Evolutionary conservation across 2,329 filamentous ascomycete species (phyloP), one percentile per base, ranked within the genome.

Genomic region (Aspergillus pseudoglaucus): DNA sequence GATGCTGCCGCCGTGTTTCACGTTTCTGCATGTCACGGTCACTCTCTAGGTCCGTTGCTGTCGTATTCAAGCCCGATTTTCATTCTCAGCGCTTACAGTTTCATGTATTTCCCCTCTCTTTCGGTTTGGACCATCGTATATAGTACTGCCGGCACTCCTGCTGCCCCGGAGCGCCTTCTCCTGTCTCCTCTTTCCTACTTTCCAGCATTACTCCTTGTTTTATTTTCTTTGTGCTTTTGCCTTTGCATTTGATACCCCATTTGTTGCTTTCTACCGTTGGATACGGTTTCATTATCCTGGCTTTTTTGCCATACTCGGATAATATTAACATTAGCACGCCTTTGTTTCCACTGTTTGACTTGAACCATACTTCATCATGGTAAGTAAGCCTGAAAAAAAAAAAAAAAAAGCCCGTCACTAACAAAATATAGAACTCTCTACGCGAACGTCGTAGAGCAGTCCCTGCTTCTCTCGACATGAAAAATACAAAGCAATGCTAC

Each of bases 1-100:
- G 40, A 42, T 42, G 46, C 47, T 50, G 38, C 47, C 48, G 43
- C 54, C 47, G 48, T 41, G 52, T 54, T 56, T 54, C 50, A 56
- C 44, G 45, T 53, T 51, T 47, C 48, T 53, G 50, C 54, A 53
- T 42, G 41, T 44, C 46, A 52, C 48, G 30, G 48, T 42, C 22
- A 22, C 27, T 47, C 27, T 41, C 33, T 22, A 6, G 22, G 27
- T 23, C 17, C 38, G n/a, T 44, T n/a, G 7, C 37, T 39, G 18
- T 39, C 22, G 14, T 33, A 35, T 44, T 47, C 40, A 46, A 15
- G 33, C 37, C 22, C 20, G 33, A 37, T 41, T 30, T 45, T 43
- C 44, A 20, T 18, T 50, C 32, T 47, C 42, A 46, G 45, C 48
- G 42, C 51, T 35, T 46, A 37, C 51, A 44, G 50, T 49, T 53